These are phyloP conservation scores for Aspergillus glaucus DNA, from an alignment of 2,329 filamentous ascomycete species.

Conservation along the genomic window DNA sequence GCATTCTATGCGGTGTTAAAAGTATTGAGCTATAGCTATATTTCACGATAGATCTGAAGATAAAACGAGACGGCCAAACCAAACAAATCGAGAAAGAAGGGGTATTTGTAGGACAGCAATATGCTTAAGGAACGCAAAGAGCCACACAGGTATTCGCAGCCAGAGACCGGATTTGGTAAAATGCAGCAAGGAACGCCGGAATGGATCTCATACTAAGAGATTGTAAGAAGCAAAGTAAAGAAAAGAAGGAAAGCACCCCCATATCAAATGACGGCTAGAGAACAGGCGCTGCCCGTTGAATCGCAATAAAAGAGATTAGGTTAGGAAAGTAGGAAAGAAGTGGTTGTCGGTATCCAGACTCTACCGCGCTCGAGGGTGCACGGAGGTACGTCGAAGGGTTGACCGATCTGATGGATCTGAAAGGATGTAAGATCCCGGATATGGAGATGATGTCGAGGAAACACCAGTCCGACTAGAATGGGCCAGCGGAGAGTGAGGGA, in stretches of 20 bases:
- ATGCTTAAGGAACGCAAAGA: background rate
- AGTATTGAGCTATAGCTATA: background rate
- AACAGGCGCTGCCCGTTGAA: constrained; percentile 3
- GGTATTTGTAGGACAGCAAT: background rate
- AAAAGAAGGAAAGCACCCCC: constrained; percentile 13
- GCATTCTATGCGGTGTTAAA: background rate
- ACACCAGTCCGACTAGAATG: constrained; percentile 12
- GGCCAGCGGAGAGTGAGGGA: constrained; percentile 12
- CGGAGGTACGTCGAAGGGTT: constrained; percentile 17
- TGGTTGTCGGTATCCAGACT: background rate
- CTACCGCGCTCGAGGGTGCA: constrained; percentile 23
- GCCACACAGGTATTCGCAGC: background rate
- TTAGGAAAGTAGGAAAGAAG: background rate
- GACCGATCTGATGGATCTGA: constrained; percentile 14
- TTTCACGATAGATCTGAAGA: background rate
- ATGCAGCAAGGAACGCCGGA: background rate
- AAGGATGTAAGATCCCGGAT: constrained; percentile 18
- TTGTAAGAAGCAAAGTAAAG: constrained; percentile 3
- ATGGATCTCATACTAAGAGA: background rate
- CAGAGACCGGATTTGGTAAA: background rate
- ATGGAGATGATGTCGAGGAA: constrained; percentile 9
- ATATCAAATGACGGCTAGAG: constrained; percentile 2
- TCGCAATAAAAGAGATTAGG: background rate
- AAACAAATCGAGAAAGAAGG: background rate
- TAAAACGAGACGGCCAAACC: background rate